Evolutionary conservation across 352 stramenopile species (phyloP), one percentile per base, ranked within the genome.

Genomic region (Pythium plurisporium): DNA sequence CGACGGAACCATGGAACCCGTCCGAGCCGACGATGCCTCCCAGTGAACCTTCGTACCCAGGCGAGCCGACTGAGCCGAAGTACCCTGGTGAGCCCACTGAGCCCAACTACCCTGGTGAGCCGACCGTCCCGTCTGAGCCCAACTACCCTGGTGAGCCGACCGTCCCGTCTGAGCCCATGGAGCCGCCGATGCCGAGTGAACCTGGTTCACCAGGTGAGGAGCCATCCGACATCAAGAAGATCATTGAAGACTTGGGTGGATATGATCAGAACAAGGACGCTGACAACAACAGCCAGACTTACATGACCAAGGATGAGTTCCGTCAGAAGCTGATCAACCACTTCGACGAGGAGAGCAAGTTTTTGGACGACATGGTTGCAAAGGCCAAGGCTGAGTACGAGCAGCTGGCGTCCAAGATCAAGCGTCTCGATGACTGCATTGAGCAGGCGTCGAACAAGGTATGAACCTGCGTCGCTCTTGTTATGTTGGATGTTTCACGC

Each of bases 271-370:
- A 56, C 23, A 55, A 56, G 3, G 17, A 44, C 14, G 29, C 8
- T 2, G 27, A n/a, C 20, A 20, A 17, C 14, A 57, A 33, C 30
- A 46, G 29, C 31, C 62, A 47, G 57, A 62, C 20, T n/a, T 74
- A 64, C 27, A 82, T 82, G 72, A 72, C 69, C 2, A 82, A 81
- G 64, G 61, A 70, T 9, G 49, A 76, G 37, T 79, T 83, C 51
- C 60, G 71, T 50, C 31, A 72, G 55, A 54, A 67, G 46, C 62
- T 84, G 4, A 46, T 53, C 0, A 31, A 48, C 5, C 62, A 73
- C 52, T 84, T 72, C 40, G 44, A 51, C 0, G 26, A 64, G 11
- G 66, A 74, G 37, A 59, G 58, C 19, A 59, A 65, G 59, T 41
- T 52, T 23, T 23, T 82, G 25, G 40, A 69, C 23, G 43, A 70